Evolutionary conservation across 768 basidiomycete genomes (phyloP), one percentile per base, ranked within the genome.

Genomic region (Hygrophoropsis aurantiaca): DNA sequence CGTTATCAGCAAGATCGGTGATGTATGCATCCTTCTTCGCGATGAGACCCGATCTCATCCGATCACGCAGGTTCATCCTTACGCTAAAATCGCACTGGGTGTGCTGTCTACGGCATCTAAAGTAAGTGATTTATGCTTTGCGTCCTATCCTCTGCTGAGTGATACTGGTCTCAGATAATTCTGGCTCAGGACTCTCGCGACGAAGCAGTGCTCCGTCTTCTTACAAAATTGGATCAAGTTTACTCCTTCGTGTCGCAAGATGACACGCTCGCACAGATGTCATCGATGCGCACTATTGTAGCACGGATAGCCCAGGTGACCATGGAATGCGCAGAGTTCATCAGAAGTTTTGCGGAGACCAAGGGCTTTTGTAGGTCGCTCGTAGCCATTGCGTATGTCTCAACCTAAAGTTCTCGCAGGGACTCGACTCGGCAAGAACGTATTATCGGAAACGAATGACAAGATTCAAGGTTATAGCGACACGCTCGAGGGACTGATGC

Each of bases 41-140:
- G n/a, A n/a, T n/a, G n/a, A n/a, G n/a, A n/a, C 19, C 61, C 66
- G 2, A 51, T 60, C 19, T 26, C 61, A 8, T 68, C 43, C 18
- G 47, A 41, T 30, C 13, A 23, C 16, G 16, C 19, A 49, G 47
- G 18, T 49, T 7, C 47, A 49, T 46, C 47, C 47, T 11, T 49
- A 49, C 24, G 23, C 42, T 8, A 35, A 43, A 19, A 35, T 34
- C 26, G 42, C 42, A 25, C 5, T 45, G 32, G 27, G 32, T n/a
- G 35, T 42, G 3, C 26, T 49, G 47, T 23, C 23, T 19, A 24
- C 18, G 19, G 42, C 47, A 4, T 45, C 42, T 32, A 32, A 46
- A 21, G 47, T 44, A 18, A 20, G 41, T 36, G 27, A 33, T 18
- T 35, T 8, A 33, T 4, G 5, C 8, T 15, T 15, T 15, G 15